Evolutionary conservation across 345 rosid species (phyloP).

Genomic region (Salix arbutifolia): DNA sequence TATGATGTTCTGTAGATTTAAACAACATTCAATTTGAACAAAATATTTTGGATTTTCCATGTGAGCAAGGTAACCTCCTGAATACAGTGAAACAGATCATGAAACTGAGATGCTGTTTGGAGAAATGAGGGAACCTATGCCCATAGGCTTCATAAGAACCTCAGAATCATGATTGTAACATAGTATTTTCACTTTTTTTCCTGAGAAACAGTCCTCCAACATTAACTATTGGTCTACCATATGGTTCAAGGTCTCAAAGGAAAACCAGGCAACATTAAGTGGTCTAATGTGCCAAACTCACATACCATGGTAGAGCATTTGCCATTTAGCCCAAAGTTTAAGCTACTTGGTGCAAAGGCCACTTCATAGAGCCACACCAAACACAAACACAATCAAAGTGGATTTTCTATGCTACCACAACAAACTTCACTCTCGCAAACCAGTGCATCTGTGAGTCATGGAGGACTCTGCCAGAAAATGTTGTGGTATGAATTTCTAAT

Average conservation of each 20-base stretch:
- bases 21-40: not conserved
- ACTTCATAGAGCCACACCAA: not conserved
- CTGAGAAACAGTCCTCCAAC: not conserved
- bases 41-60: not conserved
- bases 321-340: not conserved
- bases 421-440: not conserved
- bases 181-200: not conserved
- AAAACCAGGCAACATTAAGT: not conserved
- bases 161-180: not conserved
- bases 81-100: not conserved
- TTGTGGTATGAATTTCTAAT: not conserved
- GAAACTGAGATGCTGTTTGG: not conserved
- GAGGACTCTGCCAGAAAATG: no score
- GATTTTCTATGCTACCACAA: not conserved
- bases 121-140: not conserved
- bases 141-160: not conserved
- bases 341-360: not conserved
- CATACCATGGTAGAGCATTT: not conserved
- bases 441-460: not conserved
- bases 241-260: not conserved
- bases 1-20: not conserved
- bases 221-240: not conserved
- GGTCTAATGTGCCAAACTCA: not conserved
- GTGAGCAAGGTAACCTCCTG: not conserved
- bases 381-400: not conserved